Evolutionary conservation across 257 asterid species (phyloP), one percentile per base, ranked within the genome.

Genomic region (Solanum paucissectum): DNA sequence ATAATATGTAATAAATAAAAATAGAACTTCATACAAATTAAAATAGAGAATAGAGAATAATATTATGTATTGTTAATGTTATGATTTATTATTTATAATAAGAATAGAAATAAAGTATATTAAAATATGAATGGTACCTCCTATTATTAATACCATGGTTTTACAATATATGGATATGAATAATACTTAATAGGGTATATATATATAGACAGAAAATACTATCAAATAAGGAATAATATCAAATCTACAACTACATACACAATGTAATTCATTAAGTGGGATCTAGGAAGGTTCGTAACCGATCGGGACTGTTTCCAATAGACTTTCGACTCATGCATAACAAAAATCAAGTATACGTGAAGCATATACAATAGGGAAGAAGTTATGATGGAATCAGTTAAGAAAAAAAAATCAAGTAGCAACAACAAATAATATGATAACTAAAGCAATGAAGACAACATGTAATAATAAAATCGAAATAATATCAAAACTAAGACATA

Each of bases 271-370:
- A 58, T 58, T 2, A 58, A 58, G 66, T 58, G 66, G 27, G 4
- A 18, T 55, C 4, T 18, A 55, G 4, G 64, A 52, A 52, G 9
- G 0, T 16, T 2, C n/a, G 9, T 52, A 5, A 1, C 0, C 0
- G 4, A 55, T 55, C 10, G 64, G 10, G 7, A 62, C 3, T n/a
- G 0, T 62, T 62, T 62, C 0, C 3, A 3, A 62, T 9, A 62
- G 71, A 23, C 3, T 2, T 3, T 62, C 2, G 7, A 12, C 7
- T 62, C 32, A 23, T 9, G 14, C 32, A 25, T n/a, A 62, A n/a
- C 3, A 62, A 62, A 4, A 62, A n/a, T 62, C 4, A 62, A n/a
- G 3, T n/a, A 62, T 58, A 8, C 3, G 3, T 21, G 7, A 58
- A 58, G 12, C 4, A 58, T 0, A 58, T 58, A 58, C 66, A 58